Conservation (phyloP, 768 basidiomycete species). For the Myochromella boudieri region DNA sequence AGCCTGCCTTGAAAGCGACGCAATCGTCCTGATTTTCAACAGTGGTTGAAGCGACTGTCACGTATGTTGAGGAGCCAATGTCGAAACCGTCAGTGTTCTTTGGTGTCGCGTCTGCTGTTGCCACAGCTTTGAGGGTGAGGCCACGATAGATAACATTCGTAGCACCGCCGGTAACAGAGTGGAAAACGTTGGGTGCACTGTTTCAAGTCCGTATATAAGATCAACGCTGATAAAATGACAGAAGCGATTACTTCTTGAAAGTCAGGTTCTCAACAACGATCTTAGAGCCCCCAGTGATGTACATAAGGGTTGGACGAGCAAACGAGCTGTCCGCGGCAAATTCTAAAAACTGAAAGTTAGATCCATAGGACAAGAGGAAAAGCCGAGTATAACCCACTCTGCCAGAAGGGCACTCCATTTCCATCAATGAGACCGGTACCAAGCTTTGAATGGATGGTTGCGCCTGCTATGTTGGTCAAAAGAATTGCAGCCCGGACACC, state of each 20-base stretch:
- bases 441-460: conserved; percentile 26
- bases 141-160: conserved; percentile 25
- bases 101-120: conserved; percentile 21
- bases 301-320: conserved; percentile 27
- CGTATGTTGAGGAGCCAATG: conserved; percentile 24
- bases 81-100: conserved; percentile 34
- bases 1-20: conserved; percentile 29
- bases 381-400: conserved; percentile 16
- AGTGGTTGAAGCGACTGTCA: conserved; percentile 26
- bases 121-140: conserved; percentile 25
- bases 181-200: conserved; percentile 27
- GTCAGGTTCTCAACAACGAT: conserved; percentile 28
- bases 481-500: conserved; percentile 23
- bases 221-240: background rate
- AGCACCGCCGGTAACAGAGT: conserved; percentile 25
- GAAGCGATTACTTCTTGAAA: conserved; percentile 24
- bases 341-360: conserved; percentile 9
- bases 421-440: conserved; percentile 30
- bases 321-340: conserved; percentile 27
- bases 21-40: conserved; percentile 31
- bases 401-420: conserved; percentile 30
- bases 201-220: background rate
- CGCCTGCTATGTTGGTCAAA: conserved; percentile 22
- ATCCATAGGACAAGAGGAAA: background rate
- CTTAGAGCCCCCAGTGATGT: conserved; percentile 25